Evolutionary conservation across 2,329 filamentous ascomycete genomes (phyloP), one percentile per base, ranked within the genome.

Genomic region (Erysiphe pisi): DNA sequence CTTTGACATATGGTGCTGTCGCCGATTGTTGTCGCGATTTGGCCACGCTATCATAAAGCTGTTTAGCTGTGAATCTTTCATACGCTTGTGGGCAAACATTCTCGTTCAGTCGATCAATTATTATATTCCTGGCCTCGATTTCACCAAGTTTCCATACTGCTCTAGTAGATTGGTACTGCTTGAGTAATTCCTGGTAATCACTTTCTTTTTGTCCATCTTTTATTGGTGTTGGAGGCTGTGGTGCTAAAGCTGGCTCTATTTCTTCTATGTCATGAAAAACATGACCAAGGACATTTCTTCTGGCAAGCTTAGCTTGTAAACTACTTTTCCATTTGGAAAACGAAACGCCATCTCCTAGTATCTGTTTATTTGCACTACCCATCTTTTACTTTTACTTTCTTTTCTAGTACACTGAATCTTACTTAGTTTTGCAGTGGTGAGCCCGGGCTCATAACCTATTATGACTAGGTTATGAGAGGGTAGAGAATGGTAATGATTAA

Each of bases 221-320:
- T n/a, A n/a, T n/a, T n/a, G n/a, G n/a, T n/a, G n/a, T n/a, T n/a
- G n/a, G n/a, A n/a, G n/a, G n/a, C n/a, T 4, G 61, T 11, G 1
- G 8, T 16, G 1, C 16, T 31, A 18, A 11, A 47, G 43, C 45
- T 12, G 68, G 36, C 49, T 40, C 9, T 18, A 73, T 73, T 43
- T 40, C 36, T n/a, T 73, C 68, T 45, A 43, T 73, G 43, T 73
- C 68, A 18, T 73, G 31, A 28, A 47, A 73, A 4, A 73, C 68
- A 45, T 73, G 68, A 73, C 36, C 68, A 31, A 73, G 68, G n/a
- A 31, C 20, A 18, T 45, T 18, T 11, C 25, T 16, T 25, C 49
- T 47, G 12, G 49, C 3, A 1, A 65, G 61, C 4, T 18, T 40
- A 1, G 43, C 43, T n/a, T 73, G 68, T 6, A 73, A 2, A 25